These are phyloP conservation scores for Pelagophyceae sp. DNA, from an alignment of 352 stramenopile species.

Conservation along the genomic window DNA sequence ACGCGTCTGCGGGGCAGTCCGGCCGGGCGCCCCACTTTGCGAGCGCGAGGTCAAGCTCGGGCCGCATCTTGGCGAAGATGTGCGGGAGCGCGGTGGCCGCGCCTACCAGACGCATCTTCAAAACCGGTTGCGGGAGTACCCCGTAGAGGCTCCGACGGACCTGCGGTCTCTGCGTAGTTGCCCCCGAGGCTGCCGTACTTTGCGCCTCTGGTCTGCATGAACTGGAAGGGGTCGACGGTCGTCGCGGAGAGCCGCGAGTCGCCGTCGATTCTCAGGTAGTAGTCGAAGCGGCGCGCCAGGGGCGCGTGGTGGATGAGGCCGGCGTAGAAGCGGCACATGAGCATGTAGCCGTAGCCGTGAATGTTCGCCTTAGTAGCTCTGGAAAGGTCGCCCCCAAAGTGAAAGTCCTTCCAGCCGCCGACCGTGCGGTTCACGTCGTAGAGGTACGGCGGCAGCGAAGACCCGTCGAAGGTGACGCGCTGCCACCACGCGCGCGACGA, in stretches of 20 bases:
- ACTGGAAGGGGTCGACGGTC: slow-evolving; percentile 1
- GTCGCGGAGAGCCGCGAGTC: neutral
- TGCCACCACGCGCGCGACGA: slow-evolving; percentile 8
- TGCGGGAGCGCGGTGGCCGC: neutral
- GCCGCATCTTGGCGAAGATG: neutral
- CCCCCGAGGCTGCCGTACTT: slow-evolving; percentile 6
- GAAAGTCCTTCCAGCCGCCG: neutral
- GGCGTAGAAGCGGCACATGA: slow-evolving; percentile 20
- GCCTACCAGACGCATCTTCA: neutral
- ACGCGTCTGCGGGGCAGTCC: neutral
- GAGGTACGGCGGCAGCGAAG: slow-evolving; percentile 11
- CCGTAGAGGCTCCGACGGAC: neutral
- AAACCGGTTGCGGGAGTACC: neutral
- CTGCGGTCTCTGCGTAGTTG: neutral
- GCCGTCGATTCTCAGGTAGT: slow-evolving; percentile 14
- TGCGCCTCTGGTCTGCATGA: neutral
- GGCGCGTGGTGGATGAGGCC: slow-evolving; percentile 19
- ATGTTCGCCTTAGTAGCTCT: slow-evolving; percentile 7
- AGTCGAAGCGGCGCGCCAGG: slow-evolving; percentile 12
- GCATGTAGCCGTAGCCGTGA: slow-evolving; percentile 19
- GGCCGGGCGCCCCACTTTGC: neutral
- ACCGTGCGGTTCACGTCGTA: slow-evolving; percentile 18
- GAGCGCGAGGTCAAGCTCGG: neutral
- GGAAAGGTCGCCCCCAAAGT: neutral
- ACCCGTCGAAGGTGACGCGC: neutral